phyloP scores from a whole-genome alignment of 805 yeast genomes.

The Metschnikowia sp. region DNA sequence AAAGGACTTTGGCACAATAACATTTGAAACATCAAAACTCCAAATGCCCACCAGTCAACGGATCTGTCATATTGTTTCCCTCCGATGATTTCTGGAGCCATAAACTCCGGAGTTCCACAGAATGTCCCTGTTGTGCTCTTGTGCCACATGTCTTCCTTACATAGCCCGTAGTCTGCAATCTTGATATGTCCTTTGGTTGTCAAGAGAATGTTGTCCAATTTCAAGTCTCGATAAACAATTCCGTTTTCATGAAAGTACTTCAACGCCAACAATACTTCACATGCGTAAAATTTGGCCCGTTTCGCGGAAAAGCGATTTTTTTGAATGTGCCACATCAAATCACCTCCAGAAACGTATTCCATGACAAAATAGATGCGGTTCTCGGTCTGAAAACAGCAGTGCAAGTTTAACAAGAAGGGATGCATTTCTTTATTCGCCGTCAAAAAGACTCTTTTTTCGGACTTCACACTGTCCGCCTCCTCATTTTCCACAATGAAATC shows the following conservation, averaged over 20 bases:
- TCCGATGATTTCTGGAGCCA: conserved; percentile 97
- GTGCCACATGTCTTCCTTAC: conserved; percentile 89
- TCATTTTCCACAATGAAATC: conserved; percentile 94
- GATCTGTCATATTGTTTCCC: conserved; percentile 91
- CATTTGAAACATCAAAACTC: conserved; percentile 95
- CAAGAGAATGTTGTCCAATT: conserved; percentile 87
- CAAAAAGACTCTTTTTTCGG: conserved; percentile 88
- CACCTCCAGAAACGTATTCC: conserved; percentile 98
- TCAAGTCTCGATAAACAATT: conserved; percentile 93
- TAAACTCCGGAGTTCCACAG: conserved; percentile 98
- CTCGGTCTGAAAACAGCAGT: conserved; percentile 96
- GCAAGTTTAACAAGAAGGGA: conserved; percentile 87
- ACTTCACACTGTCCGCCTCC: conserved; percentile 91
- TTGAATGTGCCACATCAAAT: conserved; percentile 98
- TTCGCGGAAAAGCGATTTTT: conserved; percentile 82
- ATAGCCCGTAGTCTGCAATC: conserved; percentile 94
- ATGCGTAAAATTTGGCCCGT: conserved; percentile 96
- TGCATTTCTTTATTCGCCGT: conserved; percentile 84
- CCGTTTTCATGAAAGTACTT: conserved; percentile 95
- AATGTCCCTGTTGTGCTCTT: conserved; percentile 87
- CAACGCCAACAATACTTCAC: conserved; percentile 88
- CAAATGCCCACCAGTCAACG: conserved; percentile 99
- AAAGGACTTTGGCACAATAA: conserved; percentile 94
- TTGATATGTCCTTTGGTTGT: conserved; percentile 92
- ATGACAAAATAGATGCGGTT: conserved; percentile 95